phyloP scores from a whole-genome alignment of 1,139 yeast genomes.

The Magnusiomyces tetraspermus region DNA sequence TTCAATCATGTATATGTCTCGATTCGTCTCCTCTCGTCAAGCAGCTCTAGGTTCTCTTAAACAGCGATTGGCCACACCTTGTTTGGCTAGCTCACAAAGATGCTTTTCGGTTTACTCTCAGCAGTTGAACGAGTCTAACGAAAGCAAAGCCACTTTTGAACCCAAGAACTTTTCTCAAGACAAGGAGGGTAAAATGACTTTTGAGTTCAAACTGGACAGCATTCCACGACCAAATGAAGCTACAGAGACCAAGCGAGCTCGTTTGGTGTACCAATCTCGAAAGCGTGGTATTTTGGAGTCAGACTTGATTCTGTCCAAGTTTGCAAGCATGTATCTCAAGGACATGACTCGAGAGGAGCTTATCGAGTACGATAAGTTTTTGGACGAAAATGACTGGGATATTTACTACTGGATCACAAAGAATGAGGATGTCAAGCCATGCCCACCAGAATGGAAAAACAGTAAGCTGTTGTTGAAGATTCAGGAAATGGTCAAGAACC shows the following conservation, averaged over 20 bases:
- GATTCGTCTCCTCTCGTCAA: too few relatives aligned
- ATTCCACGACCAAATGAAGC: slow-evolving; percentile 65
- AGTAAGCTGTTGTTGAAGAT: slow-evolving; percentile 54
- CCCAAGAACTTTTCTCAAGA: background rate
- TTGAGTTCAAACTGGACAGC: slow-evolving; percentile 51
- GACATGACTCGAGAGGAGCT: slow-evolving; percentile 55
- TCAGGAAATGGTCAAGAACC: slow-evolving; percentile 67
- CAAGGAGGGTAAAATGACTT: slow-evolving; percentile 7
- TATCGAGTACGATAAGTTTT: slow-evolving; percentile 72
- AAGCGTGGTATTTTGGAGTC: slow-evolving; percentile 94
- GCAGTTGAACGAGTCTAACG: background rate
- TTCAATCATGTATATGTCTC: too few relatives aligned
- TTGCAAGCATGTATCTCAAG: slow-evolving; percentile 66
- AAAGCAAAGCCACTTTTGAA: background rate
- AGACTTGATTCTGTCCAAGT: slow-evolving; percentile 73
- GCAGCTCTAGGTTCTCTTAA: too few relatives aligned
- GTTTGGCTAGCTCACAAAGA: too few relatives aligned
- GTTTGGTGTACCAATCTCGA: slow-evolving; percentile 82
- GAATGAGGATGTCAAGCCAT: slow-evolving; percentile 67
- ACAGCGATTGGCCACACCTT: too few relatives aligned
- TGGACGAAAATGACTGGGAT: slow-evolving; percentile 97
- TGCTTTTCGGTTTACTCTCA: background rate
- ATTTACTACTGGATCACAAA: slow-evolving; percentile 95
- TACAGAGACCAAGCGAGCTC: slow-evolving; percentile 69
- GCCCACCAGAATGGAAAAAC: slow-evolving; percentile 77